Conservation (phyloP, 176 grass and related monocot genomes). For the Carex pumila region DNA sequence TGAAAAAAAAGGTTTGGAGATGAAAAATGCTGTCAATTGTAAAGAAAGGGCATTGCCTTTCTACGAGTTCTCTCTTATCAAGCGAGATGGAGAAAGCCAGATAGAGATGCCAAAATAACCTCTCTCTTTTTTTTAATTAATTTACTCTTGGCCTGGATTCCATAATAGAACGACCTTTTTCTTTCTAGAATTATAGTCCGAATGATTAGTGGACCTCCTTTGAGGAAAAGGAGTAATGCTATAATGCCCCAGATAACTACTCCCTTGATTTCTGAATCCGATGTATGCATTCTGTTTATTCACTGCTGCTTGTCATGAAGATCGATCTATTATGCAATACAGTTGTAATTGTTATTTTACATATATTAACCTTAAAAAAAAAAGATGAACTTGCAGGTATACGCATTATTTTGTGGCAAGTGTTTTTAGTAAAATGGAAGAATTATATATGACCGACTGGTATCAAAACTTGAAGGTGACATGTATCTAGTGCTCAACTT, state of each 20-base stretch:
- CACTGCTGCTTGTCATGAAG: background rate
- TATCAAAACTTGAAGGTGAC: background rate
- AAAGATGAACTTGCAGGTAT: background rate
- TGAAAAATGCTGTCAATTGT: background rate
- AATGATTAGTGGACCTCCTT: slow-evolving; percentile 6
- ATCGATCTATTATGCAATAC: background rate
- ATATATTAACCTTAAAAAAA: background rate
- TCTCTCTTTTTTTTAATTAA: background rate
- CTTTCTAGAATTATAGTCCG: background rate
- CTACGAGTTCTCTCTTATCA: background rate
- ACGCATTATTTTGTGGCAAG: background rate
- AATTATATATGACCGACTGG: background rate
- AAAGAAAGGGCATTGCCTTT: background rate
- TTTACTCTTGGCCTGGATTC: background rate
- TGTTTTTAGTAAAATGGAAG: background rate
- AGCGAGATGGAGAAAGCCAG: background rate
- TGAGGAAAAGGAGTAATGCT: background rate
- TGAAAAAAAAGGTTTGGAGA: no score
- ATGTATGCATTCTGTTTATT: background rate
- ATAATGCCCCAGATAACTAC: background rate
- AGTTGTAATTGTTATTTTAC: background rate
- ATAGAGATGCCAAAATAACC: background rate
- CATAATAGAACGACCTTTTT: background rate
- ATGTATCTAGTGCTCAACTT: background rate
- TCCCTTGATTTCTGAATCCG: background rate